Evolutionary conservation across 495 filamentous ascomycete species (phyloP), one percentile per base, ranked within the genome.

Genomic region (Aspergillus taichungensis): DNA sequence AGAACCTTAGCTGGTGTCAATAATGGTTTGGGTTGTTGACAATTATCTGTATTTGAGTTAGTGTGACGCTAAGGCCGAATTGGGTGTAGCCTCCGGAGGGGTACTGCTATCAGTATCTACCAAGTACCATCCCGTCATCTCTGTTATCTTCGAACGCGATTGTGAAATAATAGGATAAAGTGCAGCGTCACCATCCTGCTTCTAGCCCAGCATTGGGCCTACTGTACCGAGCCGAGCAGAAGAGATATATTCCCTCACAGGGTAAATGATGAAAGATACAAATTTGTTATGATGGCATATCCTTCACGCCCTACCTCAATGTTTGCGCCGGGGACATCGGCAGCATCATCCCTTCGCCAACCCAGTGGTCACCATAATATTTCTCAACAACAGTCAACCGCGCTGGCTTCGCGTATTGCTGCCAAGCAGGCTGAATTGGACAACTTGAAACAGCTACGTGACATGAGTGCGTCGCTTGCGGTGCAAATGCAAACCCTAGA

Each of bases 391-490:
- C 88, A 90, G 61, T 89, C 91, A 13, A 83, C 88, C 3, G 79
- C 83, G 24, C 73, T 98, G n/a, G 60, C 85, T 28, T 79, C 88
- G 27, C 84, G 94, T 41, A 89, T 98, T 61, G 83, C 85, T 40
- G 88, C 94, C 59, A 98, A 98, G 69, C 89, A 87, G 61, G 83
- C 83, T 34, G 92, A 98, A 61, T 76, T 98, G 10, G 88, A 95
- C 51, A 94, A 84, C 55, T 72, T 97, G 32, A 84, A 80, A 49
- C 83, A 95, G 53, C 67, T 98, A 31, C 81, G 88, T 47, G 89
- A 94, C 56, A 74, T 98, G 50, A 95, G 88, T 56, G 87, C 80
- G 12, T 85, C 82, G 9, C 72, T 96, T 31, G 92, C 92, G 11
- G 73, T 75, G 44, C 88, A 96, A 64, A 95, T 98, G 92, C 80